A percentile compares a stretch with the other conserved stretches of the same genome.
Evolutionary conservation across 2,329 filamentous ascomycete genomes (phyloP).

Genomic region (Curvularia verruculosa): DNA sequence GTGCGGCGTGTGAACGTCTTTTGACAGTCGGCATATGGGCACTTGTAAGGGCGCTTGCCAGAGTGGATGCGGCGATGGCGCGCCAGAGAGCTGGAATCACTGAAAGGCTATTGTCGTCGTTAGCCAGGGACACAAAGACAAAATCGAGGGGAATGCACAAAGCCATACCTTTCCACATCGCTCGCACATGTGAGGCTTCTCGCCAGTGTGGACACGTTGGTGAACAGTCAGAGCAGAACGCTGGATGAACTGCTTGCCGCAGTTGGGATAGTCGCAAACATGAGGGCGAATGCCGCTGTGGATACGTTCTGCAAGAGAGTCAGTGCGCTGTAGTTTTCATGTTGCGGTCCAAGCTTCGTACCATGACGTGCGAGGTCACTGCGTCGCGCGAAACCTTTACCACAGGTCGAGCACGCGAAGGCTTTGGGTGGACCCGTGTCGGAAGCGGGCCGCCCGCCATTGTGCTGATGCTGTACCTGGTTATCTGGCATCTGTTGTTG

Average conservation of each 20-base stretch:
- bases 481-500: conserved; percentile 47
- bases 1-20: conserved; percentile 98
- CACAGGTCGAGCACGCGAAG: conserved; percentile 87
- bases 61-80: conserved; percentile 94
- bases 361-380: conserved; percentile 95
- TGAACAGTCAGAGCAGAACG: conserved; percentile 94
- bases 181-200: conserved; percentile 98
- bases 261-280: conserved; percentile 85
- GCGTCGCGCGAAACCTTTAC: conserved; percentile 88
- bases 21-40: conserved; percentile 94
- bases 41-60: conserved; percentile 95
- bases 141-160: background rate
- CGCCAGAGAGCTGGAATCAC: conserved; percentile 92
- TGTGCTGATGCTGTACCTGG: conserved; percentile 49
- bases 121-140: conserved; percentile 21
- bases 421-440: conserved; percentile 68
- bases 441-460: conserved; percentile 52
- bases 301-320: conserved; percentile 75
- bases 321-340: conserved; percentile 37
- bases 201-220: conserved; percentile 92
- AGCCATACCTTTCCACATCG: conserved; percentile 85
- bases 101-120: conserved; percentile 73
- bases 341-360: conserved; percentile 59
- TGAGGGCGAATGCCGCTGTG: conserved; percentile 91
- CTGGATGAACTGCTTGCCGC: conserved; percentile 97